A percentile compares a stretch with the other conserved stretches of the same genome.
These are phyloP conservation scores for Kurtzmaniella quercitrusa DNA, from an alignment of 1,139 yeast genomes.

Conservation along the genomic window DNA sequence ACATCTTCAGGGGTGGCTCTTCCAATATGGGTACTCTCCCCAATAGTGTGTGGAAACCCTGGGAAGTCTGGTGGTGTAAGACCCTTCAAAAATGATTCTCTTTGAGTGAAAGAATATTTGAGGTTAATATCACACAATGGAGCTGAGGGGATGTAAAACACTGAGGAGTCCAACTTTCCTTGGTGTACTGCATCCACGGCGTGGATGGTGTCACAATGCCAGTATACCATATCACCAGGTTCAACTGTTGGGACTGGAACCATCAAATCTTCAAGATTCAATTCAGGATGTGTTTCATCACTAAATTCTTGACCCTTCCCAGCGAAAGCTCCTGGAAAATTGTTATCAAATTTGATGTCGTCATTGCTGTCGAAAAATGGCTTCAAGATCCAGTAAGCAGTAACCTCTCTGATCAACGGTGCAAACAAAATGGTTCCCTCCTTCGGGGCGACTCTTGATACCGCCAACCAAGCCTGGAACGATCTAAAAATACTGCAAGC, in stretches of 20 bases:
- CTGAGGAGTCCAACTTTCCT: slow-evolving; percentile 37
- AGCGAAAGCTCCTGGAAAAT: slow-evolving; percentile 16
- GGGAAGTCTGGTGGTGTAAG: slow-evolving; percentile 32
- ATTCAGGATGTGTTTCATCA: slow-evolving; percentile 21
- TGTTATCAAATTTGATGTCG: slow-evolving; percentile 21
- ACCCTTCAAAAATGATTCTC: slow-evolving; percentile 20
- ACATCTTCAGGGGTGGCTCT: slow-evolving; percentile 15
- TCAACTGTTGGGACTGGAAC: slow-evolving; percentile 30
- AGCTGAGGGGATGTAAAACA: slow-evolving; percentile 24
- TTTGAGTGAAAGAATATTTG: slow-evolving; percentile 19
- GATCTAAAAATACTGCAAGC: slow-evolving; percentile 40
- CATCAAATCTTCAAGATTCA: slow-evolving; percentile 20
- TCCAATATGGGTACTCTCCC: slow-evolving; percentile 18
- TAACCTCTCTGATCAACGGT: slow-evolving; percentile 33
- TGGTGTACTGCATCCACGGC: slow-evolving; percentile 41
- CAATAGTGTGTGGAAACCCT: slow-evolving; percentile 22
- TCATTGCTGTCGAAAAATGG: slow-evolving; percentile 39
- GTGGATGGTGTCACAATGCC: slow-evolving; percentile 49
- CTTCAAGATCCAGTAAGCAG: slow-evolving; percentile 39
- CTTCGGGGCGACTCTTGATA: slow-evolving; percentile 31
- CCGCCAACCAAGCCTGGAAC: slow-evolving; percentile 48
- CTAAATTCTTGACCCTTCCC: slow-evolving; percentile 18
- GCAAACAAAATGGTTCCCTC: slow-evolving; percentile 42
- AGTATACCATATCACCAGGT: slow-evolving; percentile 42
- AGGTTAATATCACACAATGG: slow-evolving; percentile 23